Evolutionary conservation across 106 monocot genomes (phyloP), one percentile per base, ranked within the genome.

Genomic region (Dioscorea alata): DNA sequence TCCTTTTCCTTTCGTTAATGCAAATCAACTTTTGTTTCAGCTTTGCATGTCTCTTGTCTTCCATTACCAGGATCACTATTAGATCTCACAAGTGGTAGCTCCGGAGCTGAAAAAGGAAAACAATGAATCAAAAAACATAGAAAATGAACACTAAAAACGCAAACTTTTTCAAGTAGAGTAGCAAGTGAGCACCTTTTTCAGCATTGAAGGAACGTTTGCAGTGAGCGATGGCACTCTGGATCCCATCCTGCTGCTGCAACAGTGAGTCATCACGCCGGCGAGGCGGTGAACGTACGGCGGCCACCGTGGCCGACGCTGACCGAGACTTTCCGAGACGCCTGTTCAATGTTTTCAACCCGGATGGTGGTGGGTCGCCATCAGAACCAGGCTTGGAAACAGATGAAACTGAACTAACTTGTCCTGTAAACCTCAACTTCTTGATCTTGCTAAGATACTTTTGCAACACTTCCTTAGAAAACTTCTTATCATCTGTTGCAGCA

Each of bases 141-240:
- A n/a, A 2, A 19, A 8, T 6, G 42, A 64, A 50, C 63, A 12
- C n/a, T n/a, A 20, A 8, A 15, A 62, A 28, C 10, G 34, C 4
- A 20, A 34, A 49, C 3, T 31, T 35, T 59, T 42, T 28, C 8
- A 28, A 28, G 20, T 66, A 15, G 4, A 48, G 6, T 21, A 17
- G 6, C 2, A 4, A 33, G 32, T 21, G 0, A 31, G 20, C 66
- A 84, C 81, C 86, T 71, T 62, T 68, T 57, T 33, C 6, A 12
- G 73, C 69, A 18, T 76, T 60, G 61, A 89, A 76, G 3, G 95
- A 96, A 8, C 82, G 79, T 60, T 96, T 96, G 80, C 95, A 96
- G 70, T 96, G 95, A 0, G 85, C 88, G 22, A 96, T 96, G 69
- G 95, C 95, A 72, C 95, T 82, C 71, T 86, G 83, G 32, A 96